These are phyloP conservation scores for Macadamia integrifolia DNA, from an alignment of 164 flowering plant species.

Conservation along the genomic window DNA sequence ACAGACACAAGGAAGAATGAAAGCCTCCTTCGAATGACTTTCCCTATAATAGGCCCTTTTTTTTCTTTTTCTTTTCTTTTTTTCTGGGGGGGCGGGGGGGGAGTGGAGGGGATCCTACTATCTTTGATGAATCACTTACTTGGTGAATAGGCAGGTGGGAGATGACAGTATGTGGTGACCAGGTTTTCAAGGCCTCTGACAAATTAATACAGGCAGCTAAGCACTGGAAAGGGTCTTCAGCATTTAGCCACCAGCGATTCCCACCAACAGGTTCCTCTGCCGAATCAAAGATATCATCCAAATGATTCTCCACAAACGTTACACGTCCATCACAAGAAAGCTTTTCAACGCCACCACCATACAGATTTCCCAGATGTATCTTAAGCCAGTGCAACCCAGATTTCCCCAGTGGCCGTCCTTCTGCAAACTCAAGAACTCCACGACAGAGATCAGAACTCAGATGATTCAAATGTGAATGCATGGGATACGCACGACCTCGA, in stretches of 20 bases:
- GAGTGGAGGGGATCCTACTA: no score
- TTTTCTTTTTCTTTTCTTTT: no score
- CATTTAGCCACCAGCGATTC: constrained; percentile 87
- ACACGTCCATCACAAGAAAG: constrained; percentile 79
- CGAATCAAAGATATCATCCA: constrained; percentile 75
- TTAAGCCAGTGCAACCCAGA: constrained; percentile 85
- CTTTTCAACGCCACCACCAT: constrained; percentile 83
- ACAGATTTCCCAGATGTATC: constrained; percentile 88
- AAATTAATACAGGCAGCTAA: constrained; percentile 91
- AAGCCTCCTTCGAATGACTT: no score
- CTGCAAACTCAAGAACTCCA: constrained; percentile 90
- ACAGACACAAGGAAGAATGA: no score
- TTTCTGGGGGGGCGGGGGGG: no score
- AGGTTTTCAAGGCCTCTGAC: constrained; percentile 71
- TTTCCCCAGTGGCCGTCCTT: constrained; percentile 79
- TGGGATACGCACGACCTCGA: constrained; percentile 96
- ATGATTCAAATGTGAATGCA: constrained; percentile 96
- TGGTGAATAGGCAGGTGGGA: constrained; percentile 91
- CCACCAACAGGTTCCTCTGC: constrained; percentile 79
- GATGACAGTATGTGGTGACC: constrained; percentile 59
- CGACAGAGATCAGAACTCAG: constrained; percentile 94
- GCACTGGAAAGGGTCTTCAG: constrained; percentile 98
- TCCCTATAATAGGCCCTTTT: no score
- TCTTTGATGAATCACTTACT: constrained; percentile 31
- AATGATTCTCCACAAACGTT: constrained; percentile 75